These are phyloP conservation scores for Aspergillus brunneoviolaceus DNA, from an alignment of 2,329 filamentous ascomycete genomes.

Conservation along the genomic window DNA sequence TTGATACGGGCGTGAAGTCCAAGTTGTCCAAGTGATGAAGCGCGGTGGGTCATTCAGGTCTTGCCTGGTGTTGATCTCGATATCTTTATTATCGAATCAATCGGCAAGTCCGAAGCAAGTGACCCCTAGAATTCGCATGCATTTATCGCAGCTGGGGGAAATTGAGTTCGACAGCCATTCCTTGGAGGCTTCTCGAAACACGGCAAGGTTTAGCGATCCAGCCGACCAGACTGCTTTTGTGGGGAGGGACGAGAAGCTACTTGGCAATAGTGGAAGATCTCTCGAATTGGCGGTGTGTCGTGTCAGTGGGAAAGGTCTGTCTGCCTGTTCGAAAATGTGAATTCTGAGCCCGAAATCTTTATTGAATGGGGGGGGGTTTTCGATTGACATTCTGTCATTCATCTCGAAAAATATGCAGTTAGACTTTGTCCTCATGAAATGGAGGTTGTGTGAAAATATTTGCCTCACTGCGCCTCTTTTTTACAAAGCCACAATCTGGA, in stretches of 20 bases:
- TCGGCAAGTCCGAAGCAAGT: background rate
- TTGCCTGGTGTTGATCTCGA: background rate
- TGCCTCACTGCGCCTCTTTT: background rate
- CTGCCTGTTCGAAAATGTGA: background rate
- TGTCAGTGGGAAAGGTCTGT: background rate
- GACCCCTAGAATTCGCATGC: background rate
- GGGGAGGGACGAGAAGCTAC: background rate
- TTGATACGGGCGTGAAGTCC: background rate
- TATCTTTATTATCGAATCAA: background rate
- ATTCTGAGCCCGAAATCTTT: background rate
- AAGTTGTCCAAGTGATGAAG: background rate
- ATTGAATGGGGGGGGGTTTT: background rate
- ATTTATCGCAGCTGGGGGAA: background rate
- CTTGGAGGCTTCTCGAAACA: background rate
- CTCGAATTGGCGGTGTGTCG: background rate
- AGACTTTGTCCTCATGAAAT: background rate
- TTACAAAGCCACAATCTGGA: background rate
- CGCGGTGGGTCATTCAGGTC: background rate
- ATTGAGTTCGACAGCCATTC: background rate
- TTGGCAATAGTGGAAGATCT: background rate
- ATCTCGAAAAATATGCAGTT: background rate
- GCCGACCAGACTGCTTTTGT: background rate
- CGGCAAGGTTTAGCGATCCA: background rate
- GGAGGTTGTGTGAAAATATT: background rate
- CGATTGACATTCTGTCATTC: background rate